Conservation (phyloP, 78 protist species). For the Protostelium mycophagum region DNA sequence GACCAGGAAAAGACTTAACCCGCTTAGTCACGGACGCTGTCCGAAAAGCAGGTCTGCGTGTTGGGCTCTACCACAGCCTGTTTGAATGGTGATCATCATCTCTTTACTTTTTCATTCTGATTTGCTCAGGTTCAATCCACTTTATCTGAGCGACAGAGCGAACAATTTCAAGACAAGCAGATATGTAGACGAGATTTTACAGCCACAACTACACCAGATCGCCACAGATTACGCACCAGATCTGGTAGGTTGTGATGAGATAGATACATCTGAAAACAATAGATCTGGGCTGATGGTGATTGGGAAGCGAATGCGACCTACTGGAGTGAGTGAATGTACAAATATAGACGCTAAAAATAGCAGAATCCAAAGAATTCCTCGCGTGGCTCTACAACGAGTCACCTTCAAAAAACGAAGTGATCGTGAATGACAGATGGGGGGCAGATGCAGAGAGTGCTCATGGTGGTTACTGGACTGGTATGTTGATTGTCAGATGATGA, state of each 20-base stretch:
- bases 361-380: constrained; percentile 18
- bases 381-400: constrained; percentile 36
- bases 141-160: constrained; percentile 16
- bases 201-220: constrained; percentile 29
- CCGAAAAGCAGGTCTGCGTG: constrained; percentile 23
- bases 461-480: constrained; percentile 56
- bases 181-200: constrained; percentile 27
- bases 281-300: constrained; percentile 54
- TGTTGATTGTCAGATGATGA: too few relatives aligned
- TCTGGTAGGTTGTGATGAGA: background rate
- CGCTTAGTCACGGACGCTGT: constrained; percentile 24
- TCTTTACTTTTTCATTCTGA: background rate
- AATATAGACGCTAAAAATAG: background rate
- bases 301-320: constrained; percentile 30
- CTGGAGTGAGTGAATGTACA: background rate
- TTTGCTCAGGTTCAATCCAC: constrained; percentile 44
- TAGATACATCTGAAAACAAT: background rate
- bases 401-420: constrained; percentile 37
- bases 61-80: constrained; percentile 54
- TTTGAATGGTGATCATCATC: background rate
- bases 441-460: background rate
- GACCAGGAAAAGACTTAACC: constrained; percentile 36
- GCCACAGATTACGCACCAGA: constrained; percentile 37
- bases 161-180: background rate
- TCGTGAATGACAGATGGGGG: constrained; percentile 62